Conservation (phyloP, 2,329 filamentous ascomycete species). For the Aspergillus clavatus region DNA sequence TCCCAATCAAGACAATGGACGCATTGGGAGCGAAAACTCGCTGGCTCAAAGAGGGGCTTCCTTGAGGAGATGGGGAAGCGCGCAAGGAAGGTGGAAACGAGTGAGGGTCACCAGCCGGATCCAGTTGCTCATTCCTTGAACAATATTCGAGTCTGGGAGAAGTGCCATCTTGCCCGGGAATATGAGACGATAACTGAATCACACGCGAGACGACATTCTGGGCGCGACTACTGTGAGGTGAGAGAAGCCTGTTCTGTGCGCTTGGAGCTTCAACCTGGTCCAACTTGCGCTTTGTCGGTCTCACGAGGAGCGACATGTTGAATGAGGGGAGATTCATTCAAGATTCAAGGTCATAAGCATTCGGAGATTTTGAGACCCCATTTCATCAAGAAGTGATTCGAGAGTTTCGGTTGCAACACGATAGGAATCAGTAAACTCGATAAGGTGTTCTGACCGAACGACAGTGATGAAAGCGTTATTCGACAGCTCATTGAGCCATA, state of each 20-base stretch:
- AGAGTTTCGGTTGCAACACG: too few relatives aligned
- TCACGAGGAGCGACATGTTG: constrained; percentile 30
- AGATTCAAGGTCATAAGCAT: constrained; percentile 12
- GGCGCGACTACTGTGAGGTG: constrained; percentile 1
- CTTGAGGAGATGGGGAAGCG: constrained; percentile 26
- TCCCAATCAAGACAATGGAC: constrained; percentile 68
- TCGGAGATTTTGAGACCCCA: background rate
- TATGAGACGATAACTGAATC: background rate
- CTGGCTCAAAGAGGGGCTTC: constrained; percentile 23
- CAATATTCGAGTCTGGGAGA: constrained; percentile 8
- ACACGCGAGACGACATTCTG: too few relatives aligned
- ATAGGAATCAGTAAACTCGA: too few relatives aligned
- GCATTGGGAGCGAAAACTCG: constrained; percentile 54
- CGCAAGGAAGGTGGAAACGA: constrained; percentile 16
- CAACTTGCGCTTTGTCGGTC: constrained; percentile 30
- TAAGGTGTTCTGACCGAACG: too few relatives aligned
- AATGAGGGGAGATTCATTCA: background rate
- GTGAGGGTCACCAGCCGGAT: constrained; percentile 17
- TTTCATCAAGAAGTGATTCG: background rate
- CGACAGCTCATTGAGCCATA: too few relatives aligned
- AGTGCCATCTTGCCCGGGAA: background rate
- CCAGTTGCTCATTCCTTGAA: constrained; percentile 15
- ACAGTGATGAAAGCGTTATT: too few relatives aligned
- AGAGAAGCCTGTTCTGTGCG: constrained; percentile 11
- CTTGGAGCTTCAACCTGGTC: constrained; percentile 20